phyloP scores from a whole-genome alignment of 371 early-diverging fungal species.

The Rhizomucor pusillus region DNA sequence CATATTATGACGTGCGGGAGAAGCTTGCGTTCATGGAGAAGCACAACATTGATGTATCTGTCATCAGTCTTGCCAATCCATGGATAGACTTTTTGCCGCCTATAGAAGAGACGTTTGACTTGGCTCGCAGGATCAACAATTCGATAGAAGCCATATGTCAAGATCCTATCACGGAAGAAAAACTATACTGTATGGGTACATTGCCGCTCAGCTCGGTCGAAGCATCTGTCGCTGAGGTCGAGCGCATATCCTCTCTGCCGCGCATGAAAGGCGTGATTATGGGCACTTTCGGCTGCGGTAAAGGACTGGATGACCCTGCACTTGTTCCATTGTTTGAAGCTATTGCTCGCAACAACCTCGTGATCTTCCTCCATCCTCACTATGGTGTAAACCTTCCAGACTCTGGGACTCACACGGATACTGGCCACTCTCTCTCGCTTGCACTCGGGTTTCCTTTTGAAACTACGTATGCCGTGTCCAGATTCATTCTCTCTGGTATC shows the following conservation, averaged over 20 bases:
- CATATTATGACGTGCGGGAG: slow-evolving; percentile 17
- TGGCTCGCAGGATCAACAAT: slow-evolving; percentile 25
- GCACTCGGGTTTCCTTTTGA: slow-evolving; percentile 45
- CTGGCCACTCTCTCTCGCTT: slow-evolving; percentile 40
- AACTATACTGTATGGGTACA: slow-evolving; percentile 33
- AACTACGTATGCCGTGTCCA: slow-evolving; percentile 32
- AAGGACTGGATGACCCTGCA: slow-evolving; percentile 40
- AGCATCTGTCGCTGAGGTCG: slow-evolving; percentile 23
- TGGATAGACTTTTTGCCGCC: slow-evolving; percentile 23
- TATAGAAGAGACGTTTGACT: slow-evolving; percentile 10
- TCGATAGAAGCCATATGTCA: slow-evolving; percentile 25
- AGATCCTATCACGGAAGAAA: slow-evolving; percentile 9
- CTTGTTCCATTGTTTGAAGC: slow-evolving; percentile 29
- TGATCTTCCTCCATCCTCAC: slow-evolving; percentile 41
- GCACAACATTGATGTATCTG: slow-evolving; percentile 19
- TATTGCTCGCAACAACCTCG: slow-evolving; percentile 20
- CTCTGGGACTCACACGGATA: slow-evolving; percentile 8
- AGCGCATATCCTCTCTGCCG: slow-evolving; percentile 19
- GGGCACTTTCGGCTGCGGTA: slow-evolving; percentile 31
- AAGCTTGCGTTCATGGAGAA: slow-evolving; percentile 21
- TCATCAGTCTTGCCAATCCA: slow-evolving; percentile 21
- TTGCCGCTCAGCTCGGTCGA: slow-evolving; percentile 25
- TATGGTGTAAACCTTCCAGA: slow-evolving; percentile 30
- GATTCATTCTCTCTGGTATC: slow-evolving; percentile 34
- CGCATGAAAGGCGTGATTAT: slow-evolving; percentile 33